Evolutionary conservation across 2,329 filamentous ascomycete genomes (phyloP), one percentile per base, ranked within the genome.

Genomic region (Pseudocercospora crystallina): DNA sequence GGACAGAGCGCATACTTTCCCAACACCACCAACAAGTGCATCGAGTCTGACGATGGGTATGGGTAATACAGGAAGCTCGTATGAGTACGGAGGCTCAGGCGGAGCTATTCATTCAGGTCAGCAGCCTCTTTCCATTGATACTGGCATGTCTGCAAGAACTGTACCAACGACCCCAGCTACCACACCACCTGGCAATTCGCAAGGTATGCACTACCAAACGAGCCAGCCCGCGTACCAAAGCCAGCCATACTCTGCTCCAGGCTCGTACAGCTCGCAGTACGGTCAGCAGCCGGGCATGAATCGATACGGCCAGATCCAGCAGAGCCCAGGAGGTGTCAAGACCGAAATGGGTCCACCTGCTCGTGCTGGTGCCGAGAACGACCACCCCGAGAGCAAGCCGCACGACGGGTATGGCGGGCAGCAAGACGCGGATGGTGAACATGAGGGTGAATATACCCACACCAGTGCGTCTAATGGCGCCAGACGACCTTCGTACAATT

Each of bases 11-110:
- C 88, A 96, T 69, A 95, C 90, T 2, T 96, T 96, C 71, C 91
- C 92, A 3, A 96, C 92, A 3, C 92, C 92, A 32, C 91, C 92
- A 1, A 89, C 91, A 0, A 96, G 89, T 69, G 88, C 90, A n/a
- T 94, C 90, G 0, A 89, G 90, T 70, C 83, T 95, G 39, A 59
- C 60, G 13, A 90, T 84, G 74, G 75, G 81, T 54, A 89, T 95
- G 79, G 84, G 84, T 39, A 81, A 81, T 58, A 84, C 87, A 34
- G 87, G 89, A 31, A 80, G 73, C 60, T 86, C 81, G 35, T 95
- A 92, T 69, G 86, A 91, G 66, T 96, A 91, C 89, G 79, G 81
- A 71, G 72, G 74, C 51, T 60, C 64, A 53, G 57, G 60, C 5
- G 69, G 71, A 17, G 68, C 71, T 20, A 72, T 73, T 45, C 80